A percentile compares a stretch with the other conserved stretches of the same genome.
Evolutionary conservation across 2,329 filamentous ascomycete genomes (phyloP).

Genomic region (Diaporthe nobilis): DNA sequence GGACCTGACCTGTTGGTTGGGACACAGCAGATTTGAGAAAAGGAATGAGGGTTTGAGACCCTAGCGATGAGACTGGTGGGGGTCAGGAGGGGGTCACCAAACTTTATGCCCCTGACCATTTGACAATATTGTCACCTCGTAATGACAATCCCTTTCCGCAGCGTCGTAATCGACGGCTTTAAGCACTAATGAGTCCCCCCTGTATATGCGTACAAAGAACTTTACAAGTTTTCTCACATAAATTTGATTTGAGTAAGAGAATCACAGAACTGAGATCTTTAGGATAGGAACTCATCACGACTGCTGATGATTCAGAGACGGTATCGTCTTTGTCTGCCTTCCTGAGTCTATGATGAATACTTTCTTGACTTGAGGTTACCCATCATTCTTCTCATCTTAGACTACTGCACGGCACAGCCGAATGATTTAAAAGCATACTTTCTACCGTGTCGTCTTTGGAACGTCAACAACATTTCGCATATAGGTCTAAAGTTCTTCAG

Average conservation of each 20-base stretch:
- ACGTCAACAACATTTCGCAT: not conserved
- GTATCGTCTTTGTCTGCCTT: not conserved
- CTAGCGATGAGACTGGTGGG: not conserved
- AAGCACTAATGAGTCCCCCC: not conserved
- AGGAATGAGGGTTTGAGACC: conserved; percentile 5
- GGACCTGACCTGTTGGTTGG: not conserved
- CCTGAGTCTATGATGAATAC: not conserved
- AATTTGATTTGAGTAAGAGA: not conserved
- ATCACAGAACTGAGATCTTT: not conserved
- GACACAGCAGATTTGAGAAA: not conserved
- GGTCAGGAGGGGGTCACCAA: not conserved
- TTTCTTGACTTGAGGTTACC: not conserved
- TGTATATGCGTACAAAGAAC: not conserved
- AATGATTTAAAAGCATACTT: not conserved
- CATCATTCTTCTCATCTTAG: not conserved
- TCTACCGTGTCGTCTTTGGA: not conserved
- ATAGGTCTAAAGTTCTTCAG: not conserved
- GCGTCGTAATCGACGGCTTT: no score
- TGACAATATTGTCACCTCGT: not conserved
- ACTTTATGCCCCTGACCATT: not conserved
- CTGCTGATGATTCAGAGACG: not conserved
- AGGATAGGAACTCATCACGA: not conserved
- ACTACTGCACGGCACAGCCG: not conserved
- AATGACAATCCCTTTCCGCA: no score
- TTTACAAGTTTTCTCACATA: not conserved